Evolutionary conservation across 345 rosid genomes (phyloP), one percentile per base, ranked within the genome.

Genomic region (Gossypium ekmanianum): DNA sequence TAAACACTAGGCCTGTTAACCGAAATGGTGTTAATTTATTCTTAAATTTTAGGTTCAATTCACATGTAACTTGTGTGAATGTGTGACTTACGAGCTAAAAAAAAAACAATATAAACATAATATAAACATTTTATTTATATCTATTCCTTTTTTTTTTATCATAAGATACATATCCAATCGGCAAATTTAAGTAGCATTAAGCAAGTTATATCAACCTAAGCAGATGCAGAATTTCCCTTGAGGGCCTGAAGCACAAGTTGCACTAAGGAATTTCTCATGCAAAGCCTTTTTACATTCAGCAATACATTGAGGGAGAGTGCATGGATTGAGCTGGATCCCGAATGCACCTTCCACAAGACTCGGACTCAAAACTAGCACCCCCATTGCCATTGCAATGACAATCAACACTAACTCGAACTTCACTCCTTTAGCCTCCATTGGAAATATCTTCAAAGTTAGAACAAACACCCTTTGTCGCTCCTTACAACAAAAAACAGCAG

Each of bases 311-410:
- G 79, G 62, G 27, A 82, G 74, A 45, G 81, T 78, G 79, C 82
- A 82, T 44, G 87, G 79, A 2, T 74, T 78, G 8, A 82, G 68
- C n/a, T 78, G 74, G 58, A 85, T 80, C 76, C 84, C 74, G 75
- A 80, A 76, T 66, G 84, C 81, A 62, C 79, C 74, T 44, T 80
- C 81, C 47, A 56, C 78, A 0, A 59, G 2, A 7, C 27, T 34
- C 47, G 78, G 62, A 72, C 76, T 64, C 52, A 69, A 48, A 68
- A 73, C 26, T 74, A 63, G 44, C 27, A 71, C 8, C 14, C 56
- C 69, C 13, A 67, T 2, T 34, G 44, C 45, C 68, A 51, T 54
- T 5, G 58, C 54, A 1, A 34, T 58, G 45, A 64, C 29, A 12
- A 59, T 12, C 39, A 52, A 24, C 7, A 39, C 47, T 20, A 20